Base-by-base conservation (phyloP, 169 alveolate species). In the Amoebophrya sp. region DNA sequence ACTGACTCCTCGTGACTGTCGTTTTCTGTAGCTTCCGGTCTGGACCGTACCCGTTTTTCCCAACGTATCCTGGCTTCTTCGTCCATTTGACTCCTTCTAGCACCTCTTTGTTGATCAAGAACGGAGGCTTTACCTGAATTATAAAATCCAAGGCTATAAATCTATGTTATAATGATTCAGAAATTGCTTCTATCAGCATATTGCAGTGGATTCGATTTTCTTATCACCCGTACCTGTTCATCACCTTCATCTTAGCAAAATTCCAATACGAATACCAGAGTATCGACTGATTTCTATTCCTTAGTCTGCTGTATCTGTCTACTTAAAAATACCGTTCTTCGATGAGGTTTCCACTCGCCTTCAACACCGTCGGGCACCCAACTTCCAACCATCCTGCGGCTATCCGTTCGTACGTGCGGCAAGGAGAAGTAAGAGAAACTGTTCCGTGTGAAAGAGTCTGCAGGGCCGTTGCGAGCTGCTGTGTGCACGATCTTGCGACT, bases 401-500 rank as follows among this genome's bases (percentile, higher is more conserved):
- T 12, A 1, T 65, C 83, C 33, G 10, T 18, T 29, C n/a, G 18
- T 1, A 65, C 83, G 83, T 65, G n/a, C 36, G 83, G 83, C 33
- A 65, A 18, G n/a, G 39, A 65, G 39, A 10, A 6, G 83, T 65
- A 65, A 36, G 33, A 6, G 33, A 1, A 65, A 6, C 83, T 36
- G 26, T 65, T 65, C 36, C 83, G 83, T 36, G 83, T 36, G 33
- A 65, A 26, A 18, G 39, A 26, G 83, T 65, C 83, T 10, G 26
- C 83, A 36, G 83, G 83, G 33, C 83, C 83, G 83, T 65, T 65
- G 10, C 83, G 83, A 36, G 83, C 83, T 36, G 83, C 83, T 6
- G 83, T 65, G 83, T 6, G 33, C 10, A 65, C 83, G 33, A 65
- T 65, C 38, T 26, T 29, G 2, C 83, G 83, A 26, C 83, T 65